Evolutionary conservation across 2,329 filamentous ascomycete species (phyloP).

Genomic region (Graphilbum fragrans): DNA sequence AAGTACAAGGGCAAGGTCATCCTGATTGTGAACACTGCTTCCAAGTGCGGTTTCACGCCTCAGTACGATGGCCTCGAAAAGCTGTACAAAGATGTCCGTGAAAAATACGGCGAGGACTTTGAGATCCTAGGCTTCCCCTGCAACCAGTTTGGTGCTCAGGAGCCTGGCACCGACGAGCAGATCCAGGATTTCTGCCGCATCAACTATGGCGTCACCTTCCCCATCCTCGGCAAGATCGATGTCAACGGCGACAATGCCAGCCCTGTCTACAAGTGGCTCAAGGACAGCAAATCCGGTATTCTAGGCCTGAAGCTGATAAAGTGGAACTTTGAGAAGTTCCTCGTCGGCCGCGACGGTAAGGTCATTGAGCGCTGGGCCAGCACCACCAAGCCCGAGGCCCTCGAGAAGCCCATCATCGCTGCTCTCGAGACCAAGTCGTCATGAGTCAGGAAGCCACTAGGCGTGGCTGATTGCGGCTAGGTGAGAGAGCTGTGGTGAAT

Average conservation of each 20-base stretch:
- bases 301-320: slow-evolving; percentile 85
- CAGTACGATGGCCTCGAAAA: slow-evolving; percentile 87
- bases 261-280: slow-evolving; percentile 69
- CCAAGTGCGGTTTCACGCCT: slow-evolving; percentile 96
- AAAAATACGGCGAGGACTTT: slow-evolving; percentile 64
- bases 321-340: slow-evolving; percentile 99
- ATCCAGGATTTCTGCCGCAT: slow-evolving; percentile 79
- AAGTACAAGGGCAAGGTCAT: slow-evolving; percentile 84
- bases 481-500: too few species aligned
- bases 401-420: slow-evolving; percentile 65
- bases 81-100: slow-evolving; percentile 69
- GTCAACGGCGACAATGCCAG: slow-evolving; percentile 79
- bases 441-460: slow-evolving; percentile 1
- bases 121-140: slow-evolving; percentile 90
- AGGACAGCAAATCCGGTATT: slow-evolving; percentile 63
- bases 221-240: slow-evolving; percentile 81
- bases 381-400: slow-evolving; percentile 69
- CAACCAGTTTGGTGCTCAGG: slow-evolving; percentile 92
- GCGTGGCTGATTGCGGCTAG: too few species aligned
- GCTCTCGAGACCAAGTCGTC: slow-evolving; percentile 48
- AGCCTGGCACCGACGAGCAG: slow-evolving; percentile 71
- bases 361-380: slow-evolving; percentile 82
- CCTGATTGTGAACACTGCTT: slow-evolving; percentile 93
- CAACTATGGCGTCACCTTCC: slow-evolving; percentile 91
- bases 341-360: slow-evolving; percentile 74